phyloP scores from a whole-genome alignment of 148 eudicot species.

The Camellia sinensis region DNA sequence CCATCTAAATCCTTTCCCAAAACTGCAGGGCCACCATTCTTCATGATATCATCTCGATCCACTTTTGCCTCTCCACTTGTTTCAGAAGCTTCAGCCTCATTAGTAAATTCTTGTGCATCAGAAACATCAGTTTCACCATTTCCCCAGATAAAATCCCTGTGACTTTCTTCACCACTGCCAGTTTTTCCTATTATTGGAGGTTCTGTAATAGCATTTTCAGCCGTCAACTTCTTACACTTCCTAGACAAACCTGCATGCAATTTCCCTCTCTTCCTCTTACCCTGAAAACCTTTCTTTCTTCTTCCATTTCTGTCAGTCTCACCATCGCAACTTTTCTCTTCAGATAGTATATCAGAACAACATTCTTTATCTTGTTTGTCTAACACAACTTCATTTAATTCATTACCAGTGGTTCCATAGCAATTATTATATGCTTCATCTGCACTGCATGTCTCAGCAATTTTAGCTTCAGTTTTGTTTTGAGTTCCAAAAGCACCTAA shows the following conservation, averaged over 20 bases:
- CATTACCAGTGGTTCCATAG: background rate
- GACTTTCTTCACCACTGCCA: slow-evolving; percentile 20
- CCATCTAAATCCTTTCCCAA: slow-evolving; percentile 24
- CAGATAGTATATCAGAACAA: slow-evolving; percentile 1
- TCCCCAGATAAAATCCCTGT: slow-evolving; percentile 5
- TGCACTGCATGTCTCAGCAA: background rate
- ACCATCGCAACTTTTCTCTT: slow-evolving; percentile 8
- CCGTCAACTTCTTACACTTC: background rate
- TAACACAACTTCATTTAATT: slow-evolving; percentile 4
- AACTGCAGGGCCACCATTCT: background rate
- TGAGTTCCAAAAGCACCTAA: background rate
- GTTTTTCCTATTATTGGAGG: background rate
- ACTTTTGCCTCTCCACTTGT: slow-evolving; percentile 4
- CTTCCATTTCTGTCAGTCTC: slow-evolving; percentile 18
- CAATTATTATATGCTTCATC: background rate
- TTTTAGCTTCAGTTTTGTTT: background rate
- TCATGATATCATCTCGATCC: background rate
- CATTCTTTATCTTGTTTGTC: background rate
- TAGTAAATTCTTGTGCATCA: background rate
- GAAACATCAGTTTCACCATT: background rate
- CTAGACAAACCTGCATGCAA: background rate
- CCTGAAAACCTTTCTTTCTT: slow-evolving; percentile 24
- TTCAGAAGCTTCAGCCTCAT: slow-evolving; percentile 9
- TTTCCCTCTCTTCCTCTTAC: slow-evolving; percentile 22
- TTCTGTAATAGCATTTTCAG: background rate